Percentiles rank a stretch among this genome's conserved stretches.
phyloP scores from a whole-genome alignment of 768 basidiomycete species.

The Paxillus rubicundulus region DNA sequence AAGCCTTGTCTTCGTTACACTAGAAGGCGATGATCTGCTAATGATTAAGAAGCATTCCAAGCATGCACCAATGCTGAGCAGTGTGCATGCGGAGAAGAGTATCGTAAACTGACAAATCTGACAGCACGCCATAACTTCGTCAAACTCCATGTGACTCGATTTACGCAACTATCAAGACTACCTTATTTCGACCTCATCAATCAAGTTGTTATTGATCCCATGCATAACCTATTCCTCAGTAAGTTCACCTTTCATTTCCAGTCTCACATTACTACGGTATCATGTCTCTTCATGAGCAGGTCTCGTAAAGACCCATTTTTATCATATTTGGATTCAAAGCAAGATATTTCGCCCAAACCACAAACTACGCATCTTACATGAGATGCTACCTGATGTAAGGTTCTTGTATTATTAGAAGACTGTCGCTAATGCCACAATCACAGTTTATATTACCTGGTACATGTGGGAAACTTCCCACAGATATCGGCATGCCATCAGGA shows the following conservation, averaged over 20 bases:
- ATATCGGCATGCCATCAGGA: too few relatives aligned
- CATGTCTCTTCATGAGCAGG: too few relatives aligned
- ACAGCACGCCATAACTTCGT: constrained; percentile 15
- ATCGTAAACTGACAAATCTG: background rate
- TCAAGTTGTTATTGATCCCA: constrained; percentile 32
- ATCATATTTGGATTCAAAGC: too few relatives aligned
- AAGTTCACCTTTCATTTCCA: background rate
- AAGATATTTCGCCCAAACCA: too few relatives aligned
- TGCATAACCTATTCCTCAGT: constrained; percentile 35
- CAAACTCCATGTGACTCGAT: constrained; percentile 15
- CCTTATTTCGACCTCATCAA: constrained; percentile 30
- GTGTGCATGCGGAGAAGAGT: constrained; percentile 5
- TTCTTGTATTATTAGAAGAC: too few relatives aligned
- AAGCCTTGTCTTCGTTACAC: constrained; percentile 11
- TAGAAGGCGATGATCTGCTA: constrained; percentile 2
- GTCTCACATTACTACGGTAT: too few relatives aligned
- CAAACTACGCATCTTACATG: too few relatives aligned
- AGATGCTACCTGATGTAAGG: too few relatives aligned
- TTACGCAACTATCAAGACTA: constrained; percentile 24
- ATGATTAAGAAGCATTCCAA: constrained; percentile 2
- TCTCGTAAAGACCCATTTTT: too few relatives aligned
- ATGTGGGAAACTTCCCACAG: too few relatives aligned
- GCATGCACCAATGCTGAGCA: constrained; percentile 18
- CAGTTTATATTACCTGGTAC: too few relatives aligned
- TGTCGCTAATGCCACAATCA: too few relatives aligned